These are phyloP conservation scores for Paramecium sonneborni DNA, from an alignment of 73 alveolate genomes.

Conservation along the genomic window DNA sequence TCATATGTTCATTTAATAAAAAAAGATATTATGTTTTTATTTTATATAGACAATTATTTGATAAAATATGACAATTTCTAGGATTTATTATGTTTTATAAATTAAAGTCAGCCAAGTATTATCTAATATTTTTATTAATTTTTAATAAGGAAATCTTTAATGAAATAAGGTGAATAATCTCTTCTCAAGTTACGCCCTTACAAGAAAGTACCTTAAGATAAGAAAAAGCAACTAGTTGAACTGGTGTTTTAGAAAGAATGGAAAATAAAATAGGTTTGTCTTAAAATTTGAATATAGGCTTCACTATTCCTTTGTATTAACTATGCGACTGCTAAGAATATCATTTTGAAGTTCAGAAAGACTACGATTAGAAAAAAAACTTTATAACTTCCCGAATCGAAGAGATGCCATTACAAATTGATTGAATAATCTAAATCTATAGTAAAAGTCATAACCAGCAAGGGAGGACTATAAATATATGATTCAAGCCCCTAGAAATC, in stretches of 20 bases:
- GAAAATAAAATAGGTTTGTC: neutral
- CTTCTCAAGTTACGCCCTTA: neutral
- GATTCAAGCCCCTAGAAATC: too few species aligned
- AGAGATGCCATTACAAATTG: neutral
- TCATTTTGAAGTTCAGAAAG: neutral
- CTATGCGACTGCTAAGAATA: neutral
- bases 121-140: neutral
- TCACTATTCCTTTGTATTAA: neutral
- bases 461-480: neutral
- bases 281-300: neutral
- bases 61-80: neutral
- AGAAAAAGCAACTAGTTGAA: neutral
- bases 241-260: neutral
- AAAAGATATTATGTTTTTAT: neutral
- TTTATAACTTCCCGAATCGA: neutral
- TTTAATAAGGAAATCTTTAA: neutral
- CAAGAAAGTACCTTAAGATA: neutral
- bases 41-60: too few species aligned
- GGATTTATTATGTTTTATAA: neutral
- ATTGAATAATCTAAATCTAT: neutral
- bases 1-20: neutral
- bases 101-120: neutral
- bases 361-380: neutral
- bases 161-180: neutral
- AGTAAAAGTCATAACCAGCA: neutral